Evolutionary conservation across 768 basidiomycete genomes (phyloP).

Genomic region (Cubamyces lactineus): DNA sequence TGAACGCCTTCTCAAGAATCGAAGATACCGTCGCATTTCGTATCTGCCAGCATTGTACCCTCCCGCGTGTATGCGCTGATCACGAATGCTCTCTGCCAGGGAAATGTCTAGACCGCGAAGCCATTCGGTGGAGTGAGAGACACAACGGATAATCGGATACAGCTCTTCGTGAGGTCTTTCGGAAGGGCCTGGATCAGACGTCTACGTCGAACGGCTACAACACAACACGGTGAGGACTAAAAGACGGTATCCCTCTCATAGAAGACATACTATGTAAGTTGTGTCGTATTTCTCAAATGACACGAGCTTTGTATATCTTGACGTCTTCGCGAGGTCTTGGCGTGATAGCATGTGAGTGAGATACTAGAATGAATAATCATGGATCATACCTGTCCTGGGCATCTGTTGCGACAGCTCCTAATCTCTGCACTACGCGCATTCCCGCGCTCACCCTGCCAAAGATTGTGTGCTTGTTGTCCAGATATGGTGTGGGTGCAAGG

Average conservation of each 20-base stretch:
- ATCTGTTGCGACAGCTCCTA: slow-evolving; percentile 91
- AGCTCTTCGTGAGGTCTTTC: too few relatives aligned
- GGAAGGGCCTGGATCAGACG: too few relatives aligned
- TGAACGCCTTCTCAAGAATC: slow-evolving; percentile 8
- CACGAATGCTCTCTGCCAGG: background rate
- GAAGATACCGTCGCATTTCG: slow-evolving; percentile 6
- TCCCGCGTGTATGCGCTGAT: background rate
- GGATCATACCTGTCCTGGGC: slow-evolving; percentile 76
- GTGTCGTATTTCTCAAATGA: slow-evolving; percentile 28
- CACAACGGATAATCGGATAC: background rate
- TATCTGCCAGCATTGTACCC: background rate
- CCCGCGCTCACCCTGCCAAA: slow-evolving; percentile 90
- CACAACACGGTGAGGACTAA: background rate
- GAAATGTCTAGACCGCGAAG: too few relatives aligned
- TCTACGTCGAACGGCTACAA: background rate
- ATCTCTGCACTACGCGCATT: slow-evolving; percentile 88
- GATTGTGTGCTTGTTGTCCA: slow-evolving; percentile 86
- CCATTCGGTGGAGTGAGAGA: too few relatives aligned
- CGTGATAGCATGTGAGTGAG: background rate
- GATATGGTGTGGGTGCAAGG: slow-evolving; percentile 77
- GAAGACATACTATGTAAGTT: background rate
- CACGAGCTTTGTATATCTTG: slow-evolving; percentile 81
- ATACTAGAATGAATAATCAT: background rate
- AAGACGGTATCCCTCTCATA: background rate
- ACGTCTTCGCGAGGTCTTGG: slow-evolving; percentile 73